Evolutionary conservation across 345 rosid species (phyloP).

Genomic region (Eucalyptus tenuipes): DNA sequence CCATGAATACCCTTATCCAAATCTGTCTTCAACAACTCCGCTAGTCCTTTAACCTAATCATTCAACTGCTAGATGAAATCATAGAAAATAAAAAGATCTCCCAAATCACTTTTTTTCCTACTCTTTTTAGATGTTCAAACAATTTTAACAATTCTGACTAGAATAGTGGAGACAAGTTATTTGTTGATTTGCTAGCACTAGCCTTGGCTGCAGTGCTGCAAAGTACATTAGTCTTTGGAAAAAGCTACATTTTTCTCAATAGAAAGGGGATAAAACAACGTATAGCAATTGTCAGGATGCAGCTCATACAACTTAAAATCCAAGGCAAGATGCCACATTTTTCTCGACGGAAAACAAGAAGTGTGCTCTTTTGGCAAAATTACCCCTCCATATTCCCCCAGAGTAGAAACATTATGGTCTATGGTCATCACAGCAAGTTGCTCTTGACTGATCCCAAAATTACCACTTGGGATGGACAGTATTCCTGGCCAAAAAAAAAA

Average conservation of each 20-base stretch:
- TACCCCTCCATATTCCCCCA: conserved; percentile 73
- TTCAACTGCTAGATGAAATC: neutral
- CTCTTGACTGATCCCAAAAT: conserved; percentile 53
- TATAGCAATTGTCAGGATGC: neutral
- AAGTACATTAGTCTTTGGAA: neutral
- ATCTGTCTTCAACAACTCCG: conserved; percentile 54
- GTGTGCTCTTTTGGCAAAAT: neutral
- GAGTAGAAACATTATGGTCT: conserved; percentile 46
- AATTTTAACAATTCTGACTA: neutral
- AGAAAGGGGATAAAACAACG: neutral
- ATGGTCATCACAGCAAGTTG: conserved; percentile 56
- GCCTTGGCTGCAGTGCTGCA: neutral
- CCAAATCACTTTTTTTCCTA: neutral
- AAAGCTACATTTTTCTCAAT: neutral
- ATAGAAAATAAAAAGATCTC: neutral
- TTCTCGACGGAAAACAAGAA: neutral
- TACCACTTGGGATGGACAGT: conserved; percentile 13
- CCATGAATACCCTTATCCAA: conserved; percentile 60
- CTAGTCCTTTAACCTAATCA: conserved; percentile 57
- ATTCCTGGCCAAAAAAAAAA: conserved; percentile 13
- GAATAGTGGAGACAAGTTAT: neutral
- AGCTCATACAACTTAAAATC: neutral
- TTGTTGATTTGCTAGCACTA: neutral
- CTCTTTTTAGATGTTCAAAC: neutral
- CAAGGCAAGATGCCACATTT: neutral